A percentile compares a stretch with the other conserved stretches of the same genome.
Evolutionary conservation across 1,284 basidiomycete species (phyloP).

Genomic region (Tilletia setariae): DNA sequence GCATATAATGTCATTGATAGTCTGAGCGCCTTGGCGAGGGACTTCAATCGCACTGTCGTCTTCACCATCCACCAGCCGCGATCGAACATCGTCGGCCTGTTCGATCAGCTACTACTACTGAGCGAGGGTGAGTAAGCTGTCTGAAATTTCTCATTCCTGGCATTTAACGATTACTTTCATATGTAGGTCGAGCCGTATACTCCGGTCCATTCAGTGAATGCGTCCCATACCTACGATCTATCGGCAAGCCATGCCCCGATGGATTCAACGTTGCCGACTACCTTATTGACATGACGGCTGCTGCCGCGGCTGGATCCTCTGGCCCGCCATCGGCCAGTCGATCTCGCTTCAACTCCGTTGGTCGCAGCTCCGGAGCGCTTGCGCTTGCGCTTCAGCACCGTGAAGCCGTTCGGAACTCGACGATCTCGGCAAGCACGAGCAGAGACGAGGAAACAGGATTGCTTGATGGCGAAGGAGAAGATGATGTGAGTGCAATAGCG

Average conservation of each 20-base stretch:
- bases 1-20: slow-evolving; percentile 90
- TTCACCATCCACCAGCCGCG: slow-evolving; percentile 99
- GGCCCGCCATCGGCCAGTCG: neutral
- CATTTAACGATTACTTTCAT: neutral
- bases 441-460: slow-evolving; percentile 23
- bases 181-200: slow-evolving; percentile 71
- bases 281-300: slow-evolving; percentile 40
- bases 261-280: slow-evolving; percentile 93
- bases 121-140: slow-evolving; percentile 58
- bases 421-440: neutral
- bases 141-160: neutral
- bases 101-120: slow-evolving; percentile 84
- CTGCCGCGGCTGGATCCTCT: neutral
- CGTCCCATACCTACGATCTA: slow-evolving; percentile 73
- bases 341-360: slow-evolving; percentile 2
- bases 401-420: slow-evolving; percentile 17
- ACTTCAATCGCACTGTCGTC: slow-evolving; percentile 90
- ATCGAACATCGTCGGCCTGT: slow-evolving; percentile 90
- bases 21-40: slow-evolving; percentile 75
- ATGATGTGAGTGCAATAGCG: neutral
- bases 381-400: slow-evolving; percentile 12
- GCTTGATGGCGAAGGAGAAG: neutral
- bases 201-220: slow-evolving; percentile 72
- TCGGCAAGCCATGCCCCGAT: slow-evolving; percentile 81
- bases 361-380: neutral